phyloP scores from a whole-genome alignment of 306 rosid species.

The Trichosanthes truncata region DNA sequence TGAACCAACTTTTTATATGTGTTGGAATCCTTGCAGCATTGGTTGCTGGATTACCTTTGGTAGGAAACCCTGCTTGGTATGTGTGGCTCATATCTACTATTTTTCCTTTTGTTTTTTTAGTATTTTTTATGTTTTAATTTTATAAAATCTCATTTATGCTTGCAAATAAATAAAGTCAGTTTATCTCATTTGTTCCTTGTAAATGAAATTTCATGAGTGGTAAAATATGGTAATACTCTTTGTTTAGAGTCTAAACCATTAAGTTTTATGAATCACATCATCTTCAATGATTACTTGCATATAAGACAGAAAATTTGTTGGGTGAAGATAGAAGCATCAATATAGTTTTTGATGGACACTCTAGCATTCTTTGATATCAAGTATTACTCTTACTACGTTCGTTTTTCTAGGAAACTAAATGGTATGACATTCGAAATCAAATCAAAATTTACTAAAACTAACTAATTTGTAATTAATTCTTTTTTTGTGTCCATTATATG shows the following conservation, averaged over 20 bases:
- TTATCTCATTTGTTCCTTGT: background rate
- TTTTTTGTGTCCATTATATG: background rate
- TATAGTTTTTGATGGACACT: background rate
- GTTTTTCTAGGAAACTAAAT: background rate
- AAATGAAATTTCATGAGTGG: background rate
- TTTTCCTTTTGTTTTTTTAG: background rate
- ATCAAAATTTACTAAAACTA: background rate
- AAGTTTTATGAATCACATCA: background rate
- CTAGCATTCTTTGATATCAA: background rate
- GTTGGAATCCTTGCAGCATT: constrained; percentile 84
- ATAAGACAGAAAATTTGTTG: background rate
- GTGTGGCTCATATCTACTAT: constrained; percentile 7
- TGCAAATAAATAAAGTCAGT: background rate
- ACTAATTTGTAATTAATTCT: background rate
- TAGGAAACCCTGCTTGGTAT: constrained; percentile 76
- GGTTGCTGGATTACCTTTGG: constrained; percentile 84
- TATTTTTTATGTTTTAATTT: too few relatives aligned
- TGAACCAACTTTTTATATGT: constrained; percentile 84
- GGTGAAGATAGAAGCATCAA: background rate
- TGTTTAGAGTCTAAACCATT: background rate
- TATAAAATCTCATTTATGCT: background rate
- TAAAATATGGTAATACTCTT: background rate
- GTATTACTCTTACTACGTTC: background rate
- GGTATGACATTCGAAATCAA: background rate
- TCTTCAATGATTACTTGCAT: background rate